Evolutionary conservation across 2,329 filamentous ascomycete genomes (phyloP).

Genomic region (Pyricularia sp.): DNA sequence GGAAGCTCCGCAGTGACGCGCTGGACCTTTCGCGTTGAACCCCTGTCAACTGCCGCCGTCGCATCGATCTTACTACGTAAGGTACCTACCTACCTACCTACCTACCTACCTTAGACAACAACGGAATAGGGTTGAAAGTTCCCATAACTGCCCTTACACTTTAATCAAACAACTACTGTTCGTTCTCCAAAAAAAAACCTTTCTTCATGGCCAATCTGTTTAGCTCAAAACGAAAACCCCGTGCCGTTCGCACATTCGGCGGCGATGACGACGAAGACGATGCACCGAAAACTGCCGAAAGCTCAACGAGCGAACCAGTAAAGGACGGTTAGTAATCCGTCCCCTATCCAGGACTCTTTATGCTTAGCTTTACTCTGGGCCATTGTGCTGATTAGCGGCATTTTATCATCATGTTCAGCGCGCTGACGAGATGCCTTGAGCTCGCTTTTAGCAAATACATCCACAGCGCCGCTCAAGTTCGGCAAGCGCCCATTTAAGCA

Average conservation of each 20-base stretch:
- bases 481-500: slow-evolving; percentile 42
- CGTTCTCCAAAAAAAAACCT: not conserved
- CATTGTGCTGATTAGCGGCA: slow-evolving; percentile 16
- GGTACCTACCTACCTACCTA: not conserved
- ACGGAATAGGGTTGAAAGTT: not conserved
- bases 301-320: slow-evolving; percentile 12
- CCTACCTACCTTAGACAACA: not conserved
- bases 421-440: not conserved
- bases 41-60: not conserved
- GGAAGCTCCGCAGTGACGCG: not conserved
- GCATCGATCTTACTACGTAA: not conserved
- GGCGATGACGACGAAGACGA: slow-evolving; percentile 31
- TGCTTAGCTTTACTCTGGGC: slow-evolving; percentile 12
- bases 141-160: not conserved
- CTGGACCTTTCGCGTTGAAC: not conserved
- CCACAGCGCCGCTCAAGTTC: slow-evolving; percentile 30
- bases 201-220: slow-evolving; percentile 20
- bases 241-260: slow-evolving; percentile 61
- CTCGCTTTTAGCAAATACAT: not conserved
- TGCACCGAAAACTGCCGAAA: slow-evolving; percentile 3
- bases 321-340: slow-evolving; percentile 24
- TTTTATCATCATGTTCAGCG: slow-evolving; percentile 8
- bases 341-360: slow-evolving; percentile 2
- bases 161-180: not conserved
- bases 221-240: slow-evolving; percentile 51